phyloP scores from a whole-genome alignment of 805 yeast genomes.

The Candida corydali region DNA sequence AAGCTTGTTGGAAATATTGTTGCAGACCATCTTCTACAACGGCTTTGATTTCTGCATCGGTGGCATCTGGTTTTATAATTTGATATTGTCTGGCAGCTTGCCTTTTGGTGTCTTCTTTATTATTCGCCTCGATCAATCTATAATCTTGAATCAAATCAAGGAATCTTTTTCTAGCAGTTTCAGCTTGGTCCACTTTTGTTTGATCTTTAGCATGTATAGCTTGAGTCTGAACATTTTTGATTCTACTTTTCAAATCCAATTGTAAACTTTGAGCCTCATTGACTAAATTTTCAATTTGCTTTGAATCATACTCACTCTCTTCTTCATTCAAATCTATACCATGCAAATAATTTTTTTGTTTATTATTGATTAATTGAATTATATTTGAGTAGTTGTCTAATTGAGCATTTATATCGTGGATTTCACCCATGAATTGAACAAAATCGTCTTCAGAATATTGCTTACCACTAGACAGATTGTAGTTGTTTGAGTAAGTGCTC shows the following conservation, averaged over 20 bases:
- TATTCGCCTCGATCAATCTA: constrained; percentile 80
- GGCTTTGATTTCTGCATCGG: constrained; percentile 76
- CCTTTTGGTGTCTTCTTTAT: constrained; percentile 75
- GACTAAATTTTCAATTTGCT: constrained; percentile 71
- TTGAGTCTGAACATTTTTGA: constrained; percentile 70
- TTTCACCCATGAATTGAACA: constrained; percentile 42
- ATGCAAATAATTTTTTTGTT: constrained; percentile 38
- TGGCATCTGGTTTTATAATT: constrained; percentile 82
- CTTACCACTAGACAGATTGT: constrained; percentile 26
- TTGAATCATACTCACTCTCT: constrained; percentile 55
- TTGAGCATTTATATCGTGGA: constrained; percentile 40
- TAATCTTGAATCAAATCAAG: constrained; percentile 82
- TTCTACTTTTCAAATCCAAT: constrained; percentile 65
- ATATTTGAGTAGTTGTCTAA: constrained; percentile 39
- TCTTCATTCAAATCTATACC: constrained; percentile 38
- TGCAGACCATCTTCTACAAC: constrained; percentile 83
- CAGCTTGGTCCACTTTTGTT: constrained; percentile 87
- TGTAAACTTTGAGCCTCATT: constrained; percentile 79
- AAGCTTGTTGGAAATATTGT: constrained; percentile 92
- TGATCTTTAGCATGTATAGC: constrained; percentile 58
- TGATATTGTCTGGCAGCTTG: constrained; percentile 92
- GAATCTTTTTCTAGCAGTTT: constrained; percentile 79
- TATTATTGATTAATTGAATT: constrained; percentile 35
- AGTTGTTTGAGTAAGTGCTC: constrained; percentile 26
- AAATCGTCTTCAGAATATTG: constrained; percentile 32